Conservation (phyloP, 495 filamentous ascomycete species). For the Parathielavia hyrcaniae region DNA sequence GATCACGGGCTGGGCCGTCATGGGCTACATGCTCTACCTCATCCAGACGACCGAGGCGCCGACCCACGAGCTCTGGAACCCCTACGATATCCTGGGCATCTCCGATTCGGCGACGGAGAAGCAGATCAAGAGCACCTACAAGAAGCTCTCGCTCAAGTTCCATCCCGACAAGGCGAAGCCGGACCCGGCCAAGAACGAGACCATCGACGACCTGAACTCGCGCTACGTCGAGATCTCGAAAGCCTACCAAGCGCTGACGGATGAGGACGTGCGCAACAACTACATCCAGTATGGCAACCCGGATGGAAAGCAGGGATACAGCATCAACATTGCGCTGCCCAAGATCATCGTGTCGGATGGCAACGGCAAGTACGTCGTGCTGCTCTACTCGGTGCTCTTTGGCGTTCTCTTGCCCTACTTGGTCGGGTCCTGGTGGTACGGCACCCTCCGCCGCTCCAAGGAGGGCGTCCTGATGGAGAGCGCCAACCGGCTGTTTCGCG, state of each 20-base stretch:
- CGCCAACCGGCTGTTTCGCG: conserved; percentile 86
- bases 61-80: conserved; percentile 80
- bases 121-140: conserved; percentile 83
- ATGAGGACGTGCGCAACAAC: conserved; percentile 95
- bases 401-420: conserved; percentile 88
- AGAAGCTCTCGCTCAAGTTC: conserved; percentile 72
- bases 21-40: conserved; percentile 88
- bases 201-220: conserved; percentile 74
- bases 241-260: conserved; percentile 93
- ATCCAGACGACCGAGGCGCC: conserved; percentile 73
- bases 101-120: conserved; percentile 81
- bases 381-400: conserved; percentile 79
- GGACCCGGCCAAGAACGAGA: conserved; percentile 82
- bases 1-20: conserved; percentile 69
- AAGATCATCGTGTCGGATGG: conserved; percentile 89
- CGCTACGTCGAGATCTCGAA: conserved; percentile 91
- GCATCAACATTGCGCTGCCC: conserved; percentile 93
- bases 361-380: conserved; percentile 88
- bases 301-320: conserved; percentile 95
- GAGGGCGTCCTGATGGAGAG: conserved; percentile 87
- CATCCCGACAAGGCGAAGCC: conserved; percentile 89
- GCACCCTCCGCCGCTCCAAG: conserved; percentile 82
- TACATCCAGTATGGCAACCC: conserved; percentile 93
- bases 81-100: conserved; percentile 86
- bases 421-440: conserved; percentile 98